Base-by-base conservation (phyloP, 1,284 basidiomycete genomes). In the Testicularia cyperi region DNA sequence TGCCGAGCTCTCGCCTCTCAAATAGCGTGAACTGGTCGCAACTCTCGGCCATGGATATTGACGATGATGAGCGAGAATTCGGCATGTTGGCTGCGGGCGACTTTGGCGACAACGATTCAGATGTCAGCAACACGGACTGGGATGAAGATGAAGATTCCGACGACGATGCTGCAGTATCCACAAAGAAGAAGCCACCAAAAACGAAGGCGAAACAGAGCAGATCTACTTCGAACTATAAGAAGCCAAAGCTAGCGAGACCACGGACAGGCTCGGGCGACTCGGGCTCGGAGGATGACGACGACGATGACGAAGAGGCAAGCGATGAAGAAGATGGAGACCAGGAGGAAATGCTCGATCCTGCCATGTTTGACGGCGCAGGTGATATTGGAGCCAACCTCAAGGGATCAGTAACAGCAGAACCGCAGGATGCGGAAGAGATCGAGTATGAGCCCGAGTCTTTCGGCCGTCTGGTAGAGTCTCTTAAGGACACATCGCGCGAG, bases 371-470 rank as follows among this genome's bases (percentile, higher is more conserved):
- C 24, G 20, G 42, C 4, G 30, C 22, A 0, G 4, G n/a, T 9
- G 6, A 30, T 10, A n/a, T n/a, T n/a, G n/a, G n/a, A n/a, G n/a
- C n/a, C n/a, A n/a, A n/a, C n/a, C n/a, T 34, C 41, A 2, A 19
- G 20, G 24, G 5, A 19, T 15, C 25, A 12, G 34, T 33, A 27
- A 25, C 24, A 3, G 1, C 13, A 32, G 2, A 23, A 15, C 27
- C n/a, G n/a, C n/a, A n/a, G 20, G 46, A 39, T 0, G 30, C 24
- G 5, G 44, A 60, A 1, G 57, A 58, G 6, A 52, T 53, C 6
- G 54, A 66, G 20, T 64, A 66, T 18, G 68, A 62, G 23, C 53
- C 58, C 1, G 65, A 71, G 19, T 52, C 54, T 18, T 70, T 65
- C 32, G 40, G 43, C 6, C 60, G 63, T 6, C 54, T 68, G 3